Evolutionary conservation across 495 filamentous ascomycete species (phyloP).

Genomic region (Polyplosphaeria fusca): DNA sequence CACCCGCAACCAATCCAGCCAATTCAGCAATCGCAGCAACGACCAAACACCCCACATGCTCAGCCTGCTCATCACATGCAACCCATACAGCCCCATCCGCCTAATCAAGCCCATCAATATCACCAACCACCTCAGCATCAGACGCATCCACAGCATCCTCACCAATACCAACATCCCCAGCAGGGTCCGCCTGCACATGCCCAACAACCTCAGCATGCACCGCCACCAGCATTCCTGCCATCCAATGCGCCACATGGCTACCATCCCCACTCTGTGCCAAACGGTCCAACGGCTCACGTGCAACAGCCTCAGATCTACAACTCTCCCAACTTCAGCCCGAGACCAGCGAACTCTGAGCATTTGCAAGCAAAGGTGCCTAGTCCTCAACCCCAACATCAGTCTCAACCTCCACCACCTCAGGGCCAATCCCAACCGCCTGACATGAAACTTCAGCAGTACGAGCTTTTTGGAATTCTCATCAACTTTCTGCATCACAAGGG

Average conservation of each 20-base stretch:
- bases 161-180: not conserved
- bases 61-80: no score
- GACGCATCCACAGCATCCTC: not conserved
- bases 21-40: no score
- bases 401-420: not conserved
- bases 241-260: not conserved
- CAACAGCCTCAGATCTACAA: not conserved
- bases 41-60: no score
- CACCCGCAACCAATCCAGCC: no score
- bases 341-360: not conserved
- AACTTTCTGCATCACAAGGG: conserved; percentile 7
- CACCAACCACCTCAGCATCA: not conserved
- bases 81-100: no score
- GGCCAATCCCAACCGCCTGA: not conserved
- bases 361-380: no score
- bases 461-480: conserved; percentile 13
- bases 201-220: not conserved
- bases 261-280: not conserved
- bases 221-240: no score
- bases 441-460: conserved; percentile 8
- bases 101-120: not conserved
- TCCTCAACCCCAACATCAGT: no score
- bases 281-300: not conserved
- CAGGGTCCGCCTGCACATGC: not conserved
- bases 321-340: not conserved